Conservation (phyloP, 2,329 filamentous ascomycete genomes). For the Calonectria henricotiae region DNA sequence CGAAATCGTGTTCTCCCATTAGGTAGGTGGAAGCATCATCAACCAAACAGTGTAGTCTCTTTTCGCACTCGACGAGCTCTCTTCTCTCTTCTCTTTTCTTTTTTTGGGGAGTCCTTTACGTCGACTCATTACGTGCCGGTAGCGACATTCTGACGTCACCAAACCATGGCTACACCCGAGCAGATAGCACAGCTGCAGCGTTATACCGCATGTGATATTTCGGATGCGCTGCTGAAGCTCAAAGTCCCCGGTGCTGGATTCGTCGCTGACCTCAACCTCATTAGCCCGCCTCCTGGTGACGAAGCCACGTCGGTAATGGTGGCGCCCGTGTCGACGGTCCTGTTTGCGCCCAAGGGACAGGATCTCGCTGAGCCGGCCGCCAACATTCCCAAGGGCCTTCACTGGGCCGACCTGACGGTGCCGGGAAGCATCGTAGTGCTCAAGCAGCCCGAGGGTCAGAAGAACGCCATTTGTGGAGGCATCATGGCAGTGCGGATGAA, state of each 20-base stretch:
- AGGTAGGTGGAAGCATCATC: neutral
- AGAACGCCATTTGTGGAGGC: slow-evolving; percentile 82
- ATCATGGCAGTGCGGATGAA: slow-evolving; percentile 83
- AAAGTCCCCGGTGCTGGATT: slow-evolving; percentile 78
- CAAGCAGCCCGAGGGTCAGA: slow-evolving; percentile 76
- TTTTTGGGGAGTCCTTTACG: neutral
- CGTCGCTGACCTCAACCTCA: slow-evolving; percentile 70
- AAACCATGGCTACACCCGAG: slow-evolving; percentile 48
- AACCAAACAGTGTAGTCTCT: slow-evolving; percentile 4
- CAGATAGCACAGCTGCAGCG: slow-evolving; percentile 54
- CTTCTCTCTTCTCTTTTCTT: slow-evolving; percentile 4
- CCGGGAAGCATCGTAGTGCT: slow-evolving; percentile 77
- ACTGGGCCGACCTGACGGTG: slow-evolving; percentile 79
- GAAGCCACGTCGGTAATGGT: slow-evolving; percentile 56
- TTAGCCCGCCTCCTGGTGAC: slow-evolving; percentile 52
- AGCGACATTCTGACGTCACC: slow-evolving; percentile 34
- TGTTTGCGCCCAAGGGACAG: slow-evolving; percentile 75
- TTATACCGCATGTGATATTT: slow-evolving; percentile 73
- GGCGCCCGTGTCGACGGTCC: slow-evolving; percentile 73
- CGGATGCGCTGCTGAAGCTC: slow-evolving; percentile 81
- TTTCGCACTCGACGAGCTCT: neutral
- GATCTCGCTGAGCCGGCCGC: slow-evolving; percentile 51
- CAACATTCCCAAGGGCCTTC: slow-evolving; percentile 73
- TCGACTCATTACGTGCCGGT: neutral
- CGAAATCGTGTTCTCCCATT: slow-evolving; percentile 3